Evolutionary conservation across 169 alveolate species (phyloP).

Genomic region (Plasmodium gaboni): DNA sequence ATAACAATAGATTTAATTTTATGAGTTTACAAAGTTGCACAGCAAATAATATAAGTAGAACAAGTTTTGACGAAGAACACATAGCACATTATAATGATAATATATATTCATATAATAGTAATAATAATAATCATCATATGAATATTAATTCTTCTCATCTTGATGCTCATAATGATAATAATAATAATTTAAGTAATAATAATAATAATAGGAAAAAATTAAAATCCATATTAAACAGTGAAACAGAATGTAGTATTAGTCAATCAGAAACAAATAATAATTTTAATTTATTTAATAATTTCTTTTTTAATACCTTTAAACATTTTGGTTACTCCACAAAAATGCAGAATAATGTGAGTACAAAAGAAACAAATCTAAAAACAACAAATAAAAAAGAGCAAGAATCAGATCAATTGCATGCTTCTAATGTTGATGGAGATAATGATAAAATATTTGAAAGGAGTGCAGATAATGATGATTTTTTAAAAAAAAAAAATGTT

Average conservation of each 20-base stretch:
- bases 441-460: neutral
- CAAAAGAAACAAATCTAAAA: no score
- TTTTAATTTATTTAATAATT: constrained; percentile 68
- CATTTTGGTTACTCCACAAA: constrained; percentile 67
- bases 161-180: neutral
- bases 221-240: constrained; percentile 51
- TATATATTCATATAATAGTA: neutral
- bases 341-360: constrained; percentile 3
- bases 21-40: constrained; percentile 14
- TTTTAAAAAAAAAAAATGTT: no score
- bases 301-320: constrained; percentile 36
- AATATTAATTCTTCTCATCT: neutral
- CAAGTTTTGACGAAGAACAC: neutral
- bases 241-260: constrained; percentile 75
- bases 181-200: neutral
- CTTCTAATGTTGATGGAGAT: constrained; percentile 1
- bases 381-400: no score
- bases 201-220: constrained; percentile 19
- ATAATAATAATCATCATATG: constrained; percentile 2
- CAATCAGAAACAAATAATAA: constrained; percentile 77
- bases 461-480: no score
- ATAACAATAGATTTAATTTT: constrained; percentile 13
- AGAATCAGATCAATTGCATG: no score
- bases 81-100: neutral
- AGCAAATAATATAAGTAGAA: constrained; percentile 30